These are phyloP conservation scores for Erigeron canadensis DNA, from an alignment of 129 eudicot genomes.

Conservation along the genomic window DNA sequence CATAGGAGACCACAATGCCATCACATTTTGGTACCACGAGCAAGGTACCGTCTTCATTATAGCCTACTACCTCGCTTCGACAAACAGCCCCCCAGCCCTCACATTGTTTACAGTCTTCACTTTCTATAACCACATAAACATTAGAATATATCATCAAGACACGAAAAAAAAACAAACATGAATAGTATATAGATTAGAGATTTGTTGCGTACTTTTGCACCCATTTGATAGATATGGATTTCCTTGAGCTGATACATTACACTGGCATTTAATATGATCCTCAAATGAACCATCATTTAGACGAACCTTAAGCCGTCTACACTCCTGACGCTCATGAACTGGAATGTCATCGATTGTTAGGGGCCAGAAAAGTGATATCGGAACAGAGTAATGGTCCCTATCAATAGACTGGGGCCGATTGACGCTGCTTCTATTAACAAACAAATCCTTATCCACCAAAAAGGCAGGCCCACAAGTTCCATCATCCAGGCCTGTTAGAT, in stretches of 20 bases:
- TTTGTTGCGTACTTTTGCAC: conserved; percentile 14
- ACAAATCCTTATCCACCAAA: not conserved
- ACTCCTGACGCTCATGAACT: not conserved
- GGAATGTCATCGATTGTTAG: not conserved
- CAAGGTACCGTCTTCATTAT: not conserved
- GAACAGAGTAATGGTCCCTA: not conserved
- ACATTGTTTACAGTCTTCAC: not conserved
- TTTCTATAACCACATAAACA: not conserved
- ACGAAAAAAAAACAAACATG: not conserved
- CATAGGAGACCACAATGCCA: not conserved
- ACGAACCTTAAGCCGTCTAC: not conserved
- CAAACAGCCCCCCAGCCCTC: conserved; percentile 13
- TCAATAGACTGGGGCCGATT: not conserved
- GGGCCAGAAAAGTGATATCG: conserved; percentile 20
- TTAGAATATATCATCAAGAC: not conserved
- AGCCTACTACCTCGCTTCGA: not conserved
- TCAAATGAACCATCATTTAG: not conserved
- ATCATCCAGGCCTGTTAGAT: conserved; percentile 17
- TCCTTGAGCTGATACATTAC: not conserved
- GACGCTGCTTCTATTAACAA: conserved; percentile 3
- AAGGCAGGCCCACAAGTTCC: conserved; percentile 24
- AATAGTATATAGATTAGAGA: not conserved
- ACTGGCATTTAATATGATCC: not conserved
- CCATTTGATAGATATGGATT: conserved; percentile 20
- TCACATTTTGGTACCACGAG: not conserved